phyloP scores from a whole-genome alignment of 169 alveolate genomes.

The Prorocentrum cordatum region DNA sequence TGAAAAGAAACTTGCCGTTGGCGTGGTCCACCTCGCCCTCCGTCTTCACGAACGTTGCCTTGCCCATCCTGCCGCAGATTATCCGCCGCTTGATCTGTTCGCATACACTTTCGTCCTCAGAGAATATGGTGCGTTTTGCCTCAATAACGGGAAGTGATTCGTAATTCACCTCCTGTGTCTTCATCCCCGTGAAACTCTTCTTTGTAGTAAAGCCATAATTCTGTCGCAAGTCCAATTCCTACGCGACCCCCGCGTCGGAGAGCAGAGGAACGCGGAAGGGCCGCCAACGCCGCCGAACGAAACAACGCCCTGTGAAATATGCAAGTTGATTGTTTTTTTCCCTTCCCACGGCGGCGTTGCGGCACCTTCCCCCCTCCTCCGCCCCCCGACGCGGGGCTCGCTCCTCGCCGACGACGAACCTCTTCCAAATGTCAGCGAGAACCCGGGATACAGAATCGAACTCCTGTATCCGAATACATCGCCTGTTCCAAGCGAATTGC shows the following conservation, averaged over 20 bases:
- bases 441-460: not conserved
- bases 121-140: no score
- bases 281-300: no score
- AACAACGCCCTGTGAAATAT: no score
- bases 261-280: no score
- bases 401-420: conserved; percentile 2
- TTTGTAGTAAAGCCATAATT: not conserved
- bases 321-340: no score
- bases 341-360: no score
- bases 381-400: no score
- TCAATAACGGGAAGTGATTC: not conserved
- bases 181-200: not conserved
- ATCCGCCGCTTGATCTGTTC: not conserved
- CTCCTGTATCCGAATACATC: not conserved
- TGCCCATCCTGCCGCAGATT: not conserved
- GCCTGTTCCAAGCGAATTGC: not conserved
- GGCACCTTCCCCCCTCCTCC: no score
- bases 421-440: not conserved
- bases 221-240: not conserved
- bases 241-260: no score
- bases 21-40: no score
- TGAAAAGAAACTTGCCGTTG: no score
- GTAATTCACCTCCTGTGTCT: not conserved
- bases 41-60: not conserved
- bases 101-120: no score